phyloP scores from a whole-genome alignment of 2,329 filamentous ascomycete genomes.

The Cadophora sp. region DNA sequence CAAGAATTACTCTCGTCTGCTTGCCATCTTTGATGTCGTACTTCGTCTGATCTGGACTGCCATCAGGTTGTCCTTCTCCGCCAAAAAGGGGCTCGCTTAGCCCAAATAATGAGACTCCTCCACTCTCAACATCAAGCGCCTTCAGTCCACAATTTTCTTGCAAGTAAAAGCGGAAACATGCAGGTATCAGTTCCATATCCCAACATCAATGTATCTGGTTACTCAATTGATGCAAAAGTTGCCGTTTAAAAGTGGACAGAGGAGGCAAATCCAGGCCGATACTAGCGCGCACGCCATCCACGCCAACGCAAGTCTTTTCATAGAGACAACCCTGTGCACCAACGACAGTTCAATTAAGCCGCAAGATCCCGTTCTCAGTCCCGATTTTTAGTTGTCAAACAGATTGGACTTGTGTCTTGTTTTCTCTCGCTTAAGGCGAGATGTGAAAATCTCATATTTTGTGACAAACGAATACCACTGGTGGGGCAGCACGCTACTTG shows the following conservation, averaged over 20 bases:
- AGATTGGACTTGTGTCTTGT: background rate
- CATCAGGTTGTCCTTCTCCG: too few species aligned
- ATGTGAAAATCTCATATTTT: background rate
- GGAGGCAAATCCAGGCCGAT: background rate
- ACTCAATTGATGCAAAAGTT: background rate
- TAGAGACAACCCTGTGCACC: background rate
- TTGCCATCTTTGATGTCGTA: too few species aligned
- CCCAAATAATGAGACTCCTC: too few species aligned
- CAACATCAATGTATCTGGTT: background rate
- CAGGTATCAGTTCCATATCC: background rate
- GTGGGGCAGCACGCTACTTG: conserved; percentile 8
- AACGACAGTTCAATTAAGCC: background rate
- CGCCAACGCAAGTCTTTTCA: conserved; percentile 8
- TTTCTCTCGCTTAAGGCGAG: background rate
- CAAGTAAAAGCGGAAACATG: too few species aligned
- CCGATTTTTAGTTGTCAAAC: background rate
- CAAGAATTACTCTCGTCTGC: too few species aligned
- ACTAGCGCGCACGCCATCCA: conserved; percentile 15
- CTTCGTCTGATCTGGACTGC: too few species aligned
- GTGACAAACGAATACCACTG: background rate
- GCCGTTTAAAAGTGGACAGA: conserved; percentile 2
- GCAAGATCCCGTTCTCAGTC: background rate
- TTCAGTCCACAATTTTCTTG: too few species aligned
- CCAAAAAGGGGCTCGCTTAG: too few species aligned
- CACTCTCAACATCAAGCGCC: too few species aligned